These are phyloP conservation scores for Nemophila menziesii DNA, from an alignment of 257 asterid genomes.

Conservation along the genomic window DNA sequence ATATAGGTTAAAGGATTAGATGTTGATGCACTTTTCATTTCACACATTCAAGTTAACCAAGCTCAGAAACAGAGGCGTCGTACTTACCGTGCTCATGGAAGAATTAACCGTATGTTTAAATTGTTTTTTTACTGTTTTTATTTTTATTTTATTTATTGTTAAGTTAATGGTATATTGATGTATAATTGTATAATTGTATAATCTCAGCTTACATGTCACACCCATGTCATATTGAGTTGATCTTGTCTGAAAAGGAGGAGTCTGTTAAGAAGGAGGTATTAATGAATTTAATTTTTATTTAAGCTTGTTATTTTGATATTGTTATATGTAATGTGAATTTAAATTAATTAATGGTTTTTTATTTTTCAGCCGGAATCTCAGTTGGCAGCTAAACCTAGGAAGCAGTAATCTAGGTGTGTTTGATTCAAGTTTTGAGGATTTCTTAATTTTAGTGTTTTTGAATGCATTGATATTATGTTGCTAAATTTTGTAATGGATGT, in stretches of 20 bases:
- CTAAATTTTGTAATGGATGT: too few relatives aligned
- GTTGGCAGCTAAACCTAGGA: conserved; percentile 42
- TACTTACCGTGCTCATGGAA: conserved; percentile 75
- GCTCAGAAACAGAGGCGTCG: conserved; percentile 88
- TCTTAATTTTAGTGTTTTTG: too few relatives aligned
- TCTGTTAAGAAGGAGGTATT: conserved; percentile 72
- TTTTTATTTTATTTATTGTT: too few relatives aligned
- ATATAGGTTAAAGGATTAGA: conserved; percentile 92
- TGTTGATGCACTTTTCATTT: conserved; percentile 75
- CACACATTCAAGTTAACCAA: conserved; percentile 87
- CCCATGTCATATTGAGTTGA: conserved; percentile 82
- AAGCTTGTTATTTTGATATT: neutral
- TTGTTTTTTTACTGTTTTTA: too few relatives aligned
- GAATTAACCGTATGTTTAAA: conserved; percentile 53
- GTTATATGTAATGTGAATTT: too few relatives aligned
- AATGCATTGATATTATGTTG: too few relatives aligned
- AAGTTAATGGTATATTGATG: too few relatives aligned
- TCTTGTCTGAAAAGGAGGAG: conserved; percentile 59
- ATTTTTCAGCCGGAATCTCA: conserved; percentile 45
- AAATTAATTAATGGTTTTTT: neutral
- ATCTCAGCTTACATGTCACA: conserved; percentile 75
- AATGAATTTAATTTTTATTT: neutral
- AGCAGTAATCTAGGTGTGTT: too few relatives aligned
- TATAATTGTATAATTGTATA: too few relatives aligned
- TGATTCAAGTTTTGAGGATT: too few relatives aligned